These are phyloP conservation scores for Ceriops zippeliana DNA, from an alignment of 345 rosid genomes.

Conservation along the genomic window DNA sequence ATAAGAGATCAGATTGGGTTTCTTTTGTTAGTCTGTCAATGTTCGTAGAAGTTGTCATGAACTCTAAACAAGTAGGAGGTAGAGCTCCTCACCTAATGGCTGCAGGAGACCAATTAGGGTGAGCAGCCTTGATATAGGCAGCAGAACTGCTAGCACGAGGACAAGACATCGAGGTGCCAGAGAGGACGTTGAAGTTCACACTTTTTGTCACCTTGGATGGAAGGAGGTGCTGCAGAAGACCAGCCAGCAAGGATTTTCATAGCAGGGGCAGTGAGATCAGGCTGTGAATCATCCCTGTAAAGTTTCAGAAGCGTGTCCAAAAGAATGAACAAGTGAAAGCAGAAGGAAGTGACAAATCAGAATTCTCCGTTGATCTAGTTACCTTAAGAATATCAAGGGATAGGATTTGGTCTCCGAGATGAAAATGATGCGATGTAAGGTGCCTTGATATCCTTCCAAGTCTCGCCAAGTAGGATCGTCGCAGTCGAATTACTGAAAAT, in stretches of 20 bases:
- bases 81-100: constrained; percentile 31
- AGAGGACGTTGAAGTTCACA: constrained; percentile 16
- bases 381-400: constrained; percentile 29
- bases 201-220: neutral
- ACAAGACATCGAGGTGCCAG: constrained; percentile 49
- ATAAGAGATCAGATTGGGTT: too few relatives aligned
- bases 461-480: constrained; percentile 20
- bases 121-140: constrained; percentile 38
- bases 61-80: too few relatives aligned
- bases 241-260: constrained; percentile 35
- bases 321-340: neutral
- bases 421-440: constrained; percentile 30
- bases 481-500: constrained; percentile 29
- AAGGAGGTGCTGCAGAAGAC: constrained; percentile 18
- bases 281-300: constrained; percentile 16
- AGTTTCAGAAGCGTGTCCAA: neutral
- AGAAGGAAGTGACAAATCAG: neutral
- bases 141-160: constrained; percentile 42
- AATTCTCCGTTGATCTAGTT: neutral
- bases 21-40: too few relatives aligned
- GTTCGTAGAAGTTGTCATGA: too few relatives aligned
- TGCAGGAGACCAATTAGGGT: constrained; percentile 41
- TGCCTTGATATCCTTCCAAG: constrained; percentile 19
- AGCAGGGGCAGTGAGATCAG: constrained; percentile 40
- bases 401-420: constrained; percentile 30